Percentiles rank a stretch among this genome's conserved stretches.
Conservation (phyloP, 257 asterid species). For the Scutellaria baicalensis region DNA sequence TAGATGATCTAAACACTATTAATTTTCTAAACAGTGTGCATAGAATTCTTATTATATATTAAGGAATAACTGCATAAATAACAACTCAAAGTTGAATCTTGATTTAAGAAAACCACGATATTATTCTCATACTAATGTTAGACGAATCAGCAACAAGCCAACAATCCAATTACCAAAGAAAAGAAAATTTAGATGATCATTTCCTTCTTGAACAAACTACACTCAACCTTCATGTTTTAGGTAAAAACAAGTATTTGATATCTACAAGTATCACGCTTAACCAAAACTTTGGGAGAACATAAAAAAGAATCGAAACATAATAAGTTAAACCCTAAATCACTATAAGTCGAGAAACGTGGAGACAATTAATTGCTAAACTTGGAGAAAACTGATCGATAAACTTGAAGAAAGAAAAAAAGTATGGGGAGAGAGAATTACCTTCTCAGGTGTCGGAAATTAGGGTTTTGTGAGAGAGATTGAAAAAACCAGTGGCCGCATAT, state of each 20-base stretch:
- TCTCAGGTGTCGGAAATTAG: constrained; percentile 7
- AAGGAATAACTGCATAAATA: neutral
- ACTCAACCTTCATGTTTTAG: neutral
- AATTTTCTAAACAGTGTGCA: neutral
- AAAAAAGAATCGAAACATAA: neutral
- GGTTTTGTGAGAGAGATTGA: constrained; percentile 8
- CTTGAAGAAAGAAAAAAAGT: no score
- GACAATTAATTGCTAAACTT: no score
- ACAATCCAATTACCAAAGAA: neutral
- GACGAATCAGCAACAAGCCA: neutral
- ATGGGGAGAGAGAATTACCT: neutral
- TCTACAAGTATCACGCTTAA: neutral
- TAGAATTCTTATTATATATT: neutral
- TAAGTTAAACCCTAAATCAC: neutral
- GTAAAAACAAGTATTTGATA: neutral
- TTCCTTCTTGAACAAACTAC: neutral
- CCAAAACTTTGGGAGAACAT: neutral
- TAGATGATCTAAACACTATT: neutral
- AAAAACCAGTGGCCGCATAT: neutral
- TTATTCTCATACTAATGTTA: neutral
- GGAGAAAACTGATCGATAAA: neutral
- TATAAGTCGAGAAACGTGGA: neutral
- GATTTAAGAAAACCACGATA: neutral
- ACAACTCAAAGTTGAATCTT: neutral
- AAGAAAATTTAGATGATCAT: neutral